Base-by-base conservation (phyloP, 768 basidiomycete species). In the Calocybe indica region DNA sequence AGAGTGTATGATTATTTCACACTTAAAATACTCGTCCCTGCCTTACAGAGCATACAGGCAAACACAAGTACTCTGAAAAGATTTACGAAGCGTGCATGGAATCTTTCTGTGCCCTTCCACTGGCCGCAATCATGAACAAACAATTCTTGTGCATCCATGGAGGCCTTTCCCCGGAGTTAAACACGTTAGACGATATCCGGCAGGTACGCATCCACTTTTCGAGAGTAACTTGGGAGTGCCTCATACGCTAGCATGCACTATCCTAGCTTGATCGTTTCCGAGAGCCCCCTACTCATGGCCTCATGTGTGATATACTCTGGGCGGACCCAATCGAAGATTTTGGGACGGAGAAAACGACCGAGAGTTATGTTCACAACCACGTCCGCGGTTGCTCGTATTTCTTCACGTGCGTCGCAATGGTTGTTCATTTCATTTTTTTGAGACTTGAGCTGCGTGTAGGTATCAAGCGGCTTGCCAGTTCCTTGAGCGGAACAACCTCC, bases 251-350 rank as follows among this genome's bases (percentile, higher is more conserved):
- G 33, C 38, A 14, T 6, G 34, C 22, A 22, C 22, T 4, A 22
- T 35, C 40, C 7, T 58, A 96, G 92, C 83, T 99, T 62, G 93
- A 98, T 68, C 89, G 96, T 32, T 99, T 97, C 82, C 83, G 94
- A 37, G 96, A 99, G 70, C 95, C 96, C 1, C 96, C 96, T 6
- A 98, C 95, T 0, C 85, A 90, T 47, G 96, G 96, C 3, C 71
- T 98, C 50, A 98, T 99, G 95, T 97, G 95, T 58, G 96, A 99
- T 63, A 92, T 98, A 49, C 74, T 99, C 10, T 99, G 96, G 96
- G 85, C 96, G 0, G 96, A 98, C 68, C 96, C 96, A 7, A 80
- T 97, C 0, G 96, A 99, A 63, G 93, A 97, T 61, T 98, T 97
- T 62, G 96, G 94, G 2, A 82, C 85, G 45, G 95, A 97, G 72